Conservation (phyloP, 306 rosid genomes). For the Inga laurina region DNA sequence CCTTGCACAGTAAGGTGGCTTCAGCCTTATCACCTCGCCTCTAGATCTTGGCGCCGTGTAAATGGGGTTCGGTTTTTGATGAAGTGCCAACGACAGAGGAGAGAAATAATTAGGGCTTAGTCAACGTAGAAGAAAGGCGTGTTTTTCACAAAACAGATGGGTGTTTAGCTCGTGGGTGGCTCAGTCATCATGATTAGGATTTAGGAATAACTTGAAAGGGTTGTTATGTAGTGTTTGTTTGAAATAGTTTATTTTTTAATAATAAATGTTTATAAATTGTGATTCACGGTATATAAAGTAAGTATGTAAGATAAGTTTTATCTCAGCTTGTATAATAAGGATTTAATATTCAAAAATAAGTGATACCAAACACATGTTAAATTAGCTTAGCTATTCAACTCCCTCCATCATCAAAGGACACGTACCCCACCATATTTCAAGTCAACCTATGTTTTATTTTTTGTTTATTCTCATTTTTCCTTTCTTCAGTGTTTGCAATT, state of each 20-base stretch:
- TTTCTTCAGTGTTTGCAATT: neutral
- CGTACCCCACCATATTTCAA: neutral
- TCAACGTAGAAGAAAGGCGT: slow-evolving; percentile 4
- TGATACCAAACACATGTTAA: no score
- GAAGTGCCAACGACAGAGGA: neutral
- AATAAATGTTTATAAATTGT: no score
- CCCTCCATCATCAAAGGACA: neutral
- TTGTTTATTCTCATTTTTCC: neutral
- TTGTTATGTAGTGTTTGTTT: no score
- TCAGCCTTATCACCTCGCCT: no score
- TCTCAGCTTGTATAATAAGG: no score
- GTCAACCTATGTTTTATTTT: neutral
- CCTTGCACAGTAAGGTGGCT: no score
- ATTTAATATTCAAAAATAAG: no score
- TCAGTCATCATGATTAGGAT: neutral
- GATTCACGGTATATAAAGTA: no score
- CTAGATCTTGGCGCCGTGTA: slow-evolving; percentile 19
- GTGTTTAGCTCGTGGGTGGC: neutral
- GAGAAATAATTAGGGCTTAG: neutral
- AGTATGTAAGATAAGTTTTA: no score
- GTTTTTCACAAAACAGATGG: neutral
- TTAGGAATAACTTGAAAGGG: neutral
- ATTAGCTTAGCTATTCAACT: neutral
- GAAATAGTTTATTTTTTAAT: no score
- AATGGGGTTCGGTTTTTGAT: slow-evolving; percentile 20